Percentiles rank a stretch among this genome's conserved stretches.
Evolutionary conservation across 345 rosid species (phyloP).

Genomic region (Geranium brycei): DNA sequence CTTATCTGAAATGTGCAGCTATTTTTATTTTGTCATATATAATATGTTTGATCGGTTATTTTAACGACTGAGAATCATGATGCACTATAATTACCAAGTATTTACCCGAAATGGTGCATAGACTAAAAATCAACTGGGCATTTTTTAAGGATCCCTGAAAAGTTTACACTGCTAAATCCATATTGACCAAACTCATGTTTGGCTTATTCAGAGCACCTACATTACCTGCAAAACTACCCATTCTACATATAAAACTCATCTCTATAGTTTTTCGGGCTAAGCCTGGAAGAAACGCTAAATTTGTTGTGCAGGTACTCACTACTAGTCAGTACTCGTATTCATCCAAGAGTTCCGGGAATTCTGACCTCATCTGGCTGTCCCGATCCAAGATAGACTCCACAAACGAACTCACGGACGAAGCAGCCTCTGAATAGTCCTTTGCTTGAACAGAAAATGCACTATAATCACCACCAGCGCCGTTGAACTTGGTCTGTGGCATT

Average conservation of each 20-base stretch:
- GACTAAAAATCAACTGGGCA: too few species aligned
- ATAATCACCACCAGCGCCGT: neutral
- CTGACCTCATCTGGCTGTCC: neutral
- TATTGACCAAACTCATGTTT: neutral
- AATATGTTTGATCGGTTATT: too few species aligned
- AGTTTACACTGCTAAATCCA: neutral
- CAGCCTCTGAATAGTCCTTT: neutral
- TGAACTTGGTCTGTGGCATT: neutral
- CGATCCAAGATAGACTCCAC: neutral
- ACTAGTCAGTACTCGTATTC: neutral
- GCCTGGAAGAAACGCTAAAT: neutral
- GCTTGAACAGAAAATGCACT: neutral
- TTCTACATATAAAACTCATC: neutral
- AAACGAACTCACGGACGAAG: neutral
- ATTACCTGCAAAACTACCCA: neutral
- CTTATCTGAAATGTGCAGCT: neutral
- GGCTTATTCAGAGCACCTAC: neutral
- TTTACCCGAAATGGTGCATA: too few species aligned
- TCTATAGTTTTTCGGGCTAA: too few species aligned
- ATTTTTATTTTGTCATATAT: too few species aligned
- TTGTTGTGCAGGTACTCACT: neutral
- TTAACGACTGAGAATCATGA: too few species aligned
- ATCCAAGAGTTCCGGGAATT: conserved; percentile 1
- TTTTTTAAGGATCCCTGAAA: neutral
- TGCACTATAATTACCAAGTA: too few species aligned